A percentile compares a stretch with the other conserved stretches of the same genome.
These are phyloP conservation scores for Echeveria elegans DNA, from an alignment of 164 flowering plant species.

Conservation along the genomic window DNA sequence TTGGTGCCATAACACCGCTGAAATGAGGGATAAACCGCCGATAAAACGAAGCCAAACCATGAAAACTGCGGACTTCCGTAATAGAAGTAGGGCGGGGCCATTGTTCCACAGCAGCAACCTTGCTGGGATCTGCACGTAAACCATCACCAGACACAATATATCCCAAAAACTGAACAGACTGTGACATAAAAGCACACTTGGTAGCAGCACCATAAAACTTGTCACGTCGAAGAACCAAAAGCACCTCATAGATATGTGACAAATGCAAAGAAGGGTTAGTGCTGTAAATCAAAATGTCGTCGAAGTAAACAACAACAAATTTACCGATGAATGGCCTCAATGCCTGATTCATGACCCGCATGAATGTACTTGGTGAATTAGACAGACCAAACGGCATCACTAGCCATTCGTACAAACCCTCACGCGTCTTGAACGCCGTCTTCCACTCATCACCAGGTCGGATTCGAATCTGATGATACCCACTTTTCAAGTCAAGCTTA, in stretches of 20 bases:
- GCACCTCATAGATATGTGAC: neutral
- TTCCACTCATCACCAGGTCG: conserved; percentile 7
- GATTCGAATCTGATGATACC: neutral
- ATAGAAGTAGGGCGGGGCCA: neutral
- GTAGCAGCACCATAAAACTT: neutral
- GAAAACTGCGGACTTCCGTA: neutral
- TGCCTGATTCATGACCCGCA: conserved; percentile 3
- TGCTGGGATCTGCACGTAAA: neutral
- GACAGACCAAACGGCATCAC: conserved; percentile 2
- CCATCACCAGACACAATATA: neutral
- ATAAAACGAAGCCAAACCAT: neutral
- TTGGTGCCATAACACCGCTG: neutral
- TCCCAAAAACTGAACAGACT: neutral
- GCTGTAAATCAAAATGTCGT: conserved; percentile 9
- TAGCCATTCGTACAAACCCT: neutral
- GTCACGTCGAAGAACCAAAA: neutral
- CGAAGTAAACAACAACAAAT: conserved; percentile 5
- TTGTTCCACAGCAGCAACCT: neutral
- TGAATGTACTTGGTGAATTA: neutral
- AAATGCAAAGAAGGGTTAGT: neutral
- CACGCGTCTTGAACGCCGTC: neutral
- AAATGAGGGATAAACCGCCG: neutral
- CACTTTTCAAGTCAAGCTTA: neutral
- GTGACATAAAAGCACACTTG: neutral
- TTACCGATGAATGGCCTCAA: conserved; percentile 4